phyloP scores from a whole-genome alignment of 1,139 yeast species.

The Sporopachydermia cereana region DNA sequence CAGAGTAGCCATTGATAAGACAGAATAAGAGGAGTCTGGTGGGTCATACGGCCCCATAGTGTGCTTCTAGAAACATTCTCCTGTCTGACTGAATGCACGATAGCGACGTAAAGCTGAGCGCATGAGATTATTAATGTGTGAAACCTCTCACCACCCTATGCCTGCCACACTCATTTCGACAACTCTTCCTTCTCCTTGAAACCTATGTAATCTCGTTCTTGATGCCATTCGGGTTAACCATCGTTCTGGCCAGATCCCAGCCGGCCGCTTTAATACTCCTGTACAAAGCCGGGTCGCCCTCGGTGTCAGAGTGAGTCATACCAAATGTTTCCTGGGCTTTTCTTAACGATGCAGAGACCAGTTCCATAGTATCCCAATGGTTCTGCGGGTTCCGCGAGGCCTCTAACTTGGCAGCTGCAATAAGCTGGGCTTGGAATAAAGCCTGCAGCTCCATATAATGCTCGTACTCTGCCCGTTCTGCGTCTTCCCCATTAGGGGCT shows the following conservation, averaged over 20 bases:
- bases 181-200: too few species aligned
- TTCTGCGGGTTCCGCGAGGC: background rate
- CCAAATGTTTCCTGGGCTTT: background rate
- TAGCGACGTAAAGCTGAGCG: too few species aligned
- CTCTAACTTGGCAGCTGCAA: constrained; percentile 12
- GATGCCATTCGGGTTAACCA: constrained; percentile 1
- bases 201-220: constrained; percentile 1
- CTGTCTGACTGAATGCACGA: too few species aligned
- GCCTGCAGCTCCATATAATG: constrained; percentile 17
- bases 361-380: background rate
- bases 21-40: too few species aligned
- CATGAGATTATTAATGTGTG: too few species aligned
- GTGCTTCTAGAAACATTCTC: too few species aligned
- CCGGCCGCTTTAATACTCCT: background rate
- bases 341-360: background rate
- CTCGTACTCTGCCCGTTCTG: constrained; percentile 7
- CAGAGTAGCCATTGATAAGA: too few species aligned
- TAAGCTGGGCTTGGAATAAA: constrained; percentile 23
- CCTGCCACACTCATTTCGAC: too few species aligned
- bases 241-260: constrained; percentile 1
- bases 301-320: background rate
- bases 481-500: constrained; percentile 7
- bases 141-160: too few species aligned
- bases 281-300: background rate
- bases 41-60: too few species aligned